Percentiles rank a stretch among this genome's conserved stretches.
These are phyloP conservation scores for Dipteronia dyeriana DNA, from an alignment of 345 rosid genomes.

Conservation along the genomic window DNA sequence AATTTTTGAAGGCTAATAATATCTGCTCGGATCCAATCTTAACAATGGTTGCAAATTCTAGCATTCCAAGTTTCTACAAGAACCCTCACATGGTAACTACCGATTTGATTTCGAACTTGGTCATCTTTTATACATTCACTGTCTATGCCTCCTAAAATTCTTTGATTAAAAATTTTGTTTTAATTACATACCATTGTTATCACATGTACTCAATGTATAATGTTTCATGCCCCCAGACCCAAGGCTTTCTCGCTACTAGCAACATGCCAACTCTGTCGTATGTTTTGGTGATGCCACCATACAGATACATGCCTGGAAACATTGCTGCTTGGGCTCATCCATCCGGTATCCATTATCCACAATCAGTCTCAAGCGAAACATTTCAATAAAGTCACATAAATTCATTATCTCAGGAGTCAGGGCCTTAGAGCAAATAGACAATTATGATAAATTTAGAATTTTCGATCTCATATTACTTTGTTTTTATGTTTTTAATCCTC, in stretches of 20 bases:
- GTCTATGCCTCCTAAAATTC: not conserved
- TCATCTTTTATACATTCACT: not conserved
- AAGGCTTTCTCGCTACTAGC: not conserved
- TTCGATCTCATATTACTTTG: too few species aligned
- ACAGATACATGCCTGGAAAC: constrained; percentile 6
- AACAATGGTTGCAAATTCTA: not conserved
- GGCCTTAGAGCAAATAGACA: constrained; percentile 21
- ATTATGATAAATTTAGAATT: not conserved
- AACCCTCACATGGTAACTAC: constrained; percentile 18
- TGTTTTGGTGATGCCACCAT: not conserved
- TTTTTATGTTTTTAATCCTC: too few species aligned
- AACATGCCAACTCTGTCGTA: not conserved
- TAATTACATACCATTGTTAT: too few species aligned
- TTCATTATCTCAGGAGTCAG: not conserved
- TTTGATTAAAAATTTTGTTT: not conserved
- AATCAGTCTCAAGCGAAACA: not conserved
- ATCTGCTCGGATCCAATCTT: constrained; percentile 12
- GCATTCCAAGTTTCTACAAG: not conserved
- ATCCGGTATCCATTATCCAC: not conserved
- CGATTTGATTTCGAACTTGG: not conserved
- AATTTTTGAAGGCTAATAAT: constrained; percentile 21
- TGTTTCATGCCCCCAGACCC: constrained; percentile 7
- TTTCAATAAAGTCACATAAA: not conserved
- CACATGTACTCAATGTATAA: not conserved
- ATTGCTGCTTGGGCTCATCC: constrained; percentile 9